These are phyloP conservation scores for Phaeotremella skinneri DNA, from an alignment of 768 basidiomycete species.

Conservation along the genomic window DNA sequence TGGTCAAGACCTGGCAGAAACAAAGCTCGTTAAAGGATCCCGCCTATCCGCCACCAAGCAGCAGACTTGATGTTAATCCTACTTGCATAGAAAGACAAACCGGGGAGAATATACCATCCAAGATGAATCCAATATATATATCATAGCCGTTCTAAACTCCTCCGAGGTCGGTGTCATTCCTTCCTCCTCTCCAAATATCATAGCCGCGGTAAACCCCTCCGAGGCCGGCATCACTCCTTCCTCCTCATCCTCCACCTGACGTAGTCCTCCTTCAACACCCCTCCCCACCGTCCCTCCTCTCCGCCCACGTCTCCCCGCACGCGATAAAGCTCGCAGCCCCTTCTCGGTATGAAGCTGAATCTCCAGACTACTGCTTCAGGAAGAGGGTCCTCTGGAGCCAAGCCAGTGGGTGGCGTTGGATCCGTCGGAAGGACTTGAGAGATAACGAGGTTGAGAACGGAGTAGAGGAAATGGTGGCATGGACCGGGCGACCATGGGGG, in stretches of 20 bases:
- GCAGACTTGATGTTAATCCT: no score
- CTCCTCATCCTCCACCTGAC: constrained; percentile 39
- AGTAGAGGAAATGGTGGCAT: constrained; percentile 38
- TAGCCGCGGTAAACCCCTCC: no score
- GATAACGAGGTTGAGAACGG: constrained; percentile 31
- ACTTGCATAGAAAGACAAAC: no score
- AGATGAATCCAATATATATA: no score
- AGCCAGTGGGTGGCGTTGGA: constrained; percentile 16
- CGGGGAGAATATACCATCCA: no score
- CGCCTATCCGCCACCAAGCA: no score
- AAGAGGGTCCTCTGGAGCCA: constrained; percentile 14
- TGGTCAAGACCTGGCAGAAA: neutral
- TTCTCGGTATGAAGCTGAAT: constrained; percentile 39
- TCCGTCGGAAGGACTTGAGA: constrained; percentile 41
- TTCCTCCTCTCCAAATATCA: no score
- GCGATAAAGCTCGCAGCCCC: constrained; percentile 40
- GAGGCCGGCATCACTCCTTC: constrained; percentile 20
- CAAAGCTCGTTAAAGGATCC: no score
- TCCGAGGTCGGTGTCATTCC: no score
- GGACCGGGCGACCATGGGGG: constrained; percentile 42
- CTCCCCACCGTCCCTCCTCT: constrained; percentile 32
- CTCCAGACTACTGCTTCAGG: constrained; percentile 42
- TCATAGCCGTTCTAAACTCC: no score
- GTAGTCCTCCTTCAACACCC: constrained; percentile 40
- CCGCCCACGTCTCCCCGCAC: constrained; percentile 23